A percentile compares a stretch with the other conserved stretches of the same genome.
Evolutionary conservation across 2,329 filamentous ascomycete species (phyloP).

Genomic region (Aspergillus ochraceoroseus): DNA sequence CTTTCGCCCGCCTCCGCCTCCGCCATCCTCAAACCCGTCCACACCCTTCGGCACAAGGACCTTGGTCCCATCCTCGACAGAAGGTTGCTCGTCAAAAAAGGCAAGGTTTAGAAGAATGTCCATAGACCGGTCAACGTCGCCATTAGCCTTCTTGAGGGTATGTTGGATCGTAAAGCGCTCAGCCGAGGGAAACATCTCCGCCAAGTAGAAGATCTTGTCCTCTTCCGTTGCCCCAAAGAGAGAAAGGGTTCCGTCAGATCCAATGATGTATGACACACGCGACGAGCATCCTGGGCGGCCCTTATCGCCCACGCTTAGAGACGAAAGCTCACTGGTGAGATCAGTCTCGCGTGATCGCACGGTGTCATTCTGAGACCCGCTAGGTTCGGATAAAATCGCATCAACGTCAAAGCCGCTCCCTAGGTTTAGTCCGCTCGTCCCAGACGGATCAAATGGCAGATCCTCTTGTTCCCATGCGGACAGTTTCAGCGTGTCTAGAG

Average conservation of each 20-base stretch:
- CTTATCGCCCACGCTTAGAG: slow-evolving; percentile 30
- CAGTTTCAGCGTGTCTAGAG: slow-evolving; percentile 62
- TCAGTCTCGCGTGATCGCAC: slow-evolving; percentile 48
- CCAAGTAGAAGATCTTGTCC: slow-evolving; percentile 60
- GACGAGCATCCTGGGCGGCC: slow-evolving; percentile 18
- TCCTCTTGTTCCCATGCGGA: slow-evolving; percentile 65
- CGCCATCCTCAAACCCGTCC: slow-evolving; percentile 68
- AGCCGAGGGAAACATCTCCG: slow-evolving; percentile 66
- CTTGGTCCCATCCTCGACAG: slow-evolving; percentile 46
- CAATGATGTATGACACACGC: slow-evolving; percentile 25
- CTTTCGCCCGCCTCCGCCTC: slow-evolving; percentile 35
- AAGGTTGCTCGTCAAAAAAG: slow-evolving; percentile 65
- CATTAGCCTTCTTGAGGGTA: slow-evolving; percentile 62
- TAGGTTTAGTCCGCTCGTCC: slow-evolving; percentile 51
- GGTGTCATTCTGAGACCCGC: slow-evolving; percentile 30
- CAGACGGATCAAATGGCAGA: slow-evolving; percentile 69
- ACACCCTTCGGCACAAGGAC: slow-evolving; percentile 60
- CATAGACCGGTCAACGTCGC: slow-evolving; percentile 64
- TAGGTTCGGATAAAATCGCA: slow-evolving; percentile 25
- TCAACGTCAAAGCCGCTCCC: slow-evolving; percentile 22
- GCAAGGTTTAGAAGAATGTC: slow-evolving; percentile 76
- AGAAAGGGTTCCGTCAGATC: slow-evolving; percentile 27
- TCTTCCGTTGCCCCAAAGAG: slow-evolving; percentile 41
- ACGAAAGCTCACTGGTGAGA: slow-evolving; percentile 46
- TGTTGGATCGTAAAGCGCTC: slow-evolving; percentile 61